phyloP scores from a whole-genome alignment of 192 early-diverging fungal genomes.

The Ambispora gerdemannii region DNA sequence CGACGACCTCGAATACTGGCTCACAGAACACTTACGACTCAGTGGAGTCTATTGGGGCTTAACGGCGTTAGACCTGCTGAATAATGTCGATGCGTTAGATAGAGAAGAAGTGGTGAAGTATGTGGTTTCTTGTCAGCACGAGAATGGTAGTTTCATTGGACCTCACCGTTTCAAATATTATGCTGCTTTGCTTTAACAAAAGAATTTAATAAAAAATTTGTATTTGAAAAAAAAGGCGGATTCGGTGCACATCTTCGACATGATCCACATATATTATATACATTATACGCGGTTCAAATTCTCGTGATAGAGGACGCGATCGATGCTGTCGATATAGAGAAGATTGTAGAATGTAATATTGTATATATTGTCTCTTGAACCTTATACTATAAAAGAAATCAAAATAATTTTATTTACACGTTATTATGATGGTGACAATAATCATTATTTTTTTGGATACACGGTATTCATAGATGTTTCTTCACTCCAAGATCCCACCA shows the following conservation, averaged over 20 bases:
- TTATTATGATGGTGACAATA: no score
- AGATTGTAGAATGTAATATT: constrained; percentile 66
- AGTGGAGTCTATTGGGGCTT: constrained; percentile 95
- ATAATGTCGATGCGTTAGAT: constrained; percentile 60
- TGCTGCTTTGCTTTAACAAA: not conserved
- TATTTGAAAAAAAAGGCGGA: constrained; percentile 58
- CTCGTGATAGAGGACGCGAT: constrained; percentile 78
- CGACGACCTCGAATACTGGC: constrained; percentile 90
- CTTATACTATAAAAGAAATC: not conserved
- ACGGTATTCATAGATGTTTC: constrained; percentile 64
- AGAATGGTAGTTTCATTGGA: constrained; percentile 56
- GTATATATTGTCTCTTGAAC: not conserved
- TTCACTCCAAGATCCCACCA: constrained; percentile 54
- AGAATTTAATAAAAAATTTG: not conserved
- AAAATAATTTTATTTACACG: no score
- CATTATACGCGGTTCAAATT: constrained; percentile 88
- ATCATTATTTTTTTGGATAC: no score
- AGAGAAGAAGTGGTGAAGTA: constrained; percentile 75
- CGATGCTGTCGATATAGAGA: constrained; percentile 64
- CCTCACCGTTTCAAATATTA: not conserved
- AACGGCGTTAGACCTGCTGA: constrained; percentile 75
- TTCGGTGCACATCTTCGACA: constrained; percentile 86
- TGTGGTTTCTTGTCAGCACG: constrained; percentile 72
- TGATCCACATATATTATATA: constrained; percentile 89
- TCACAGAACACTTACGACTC: constrained; percentile 85